phyloP scores from a whole-genome alignment of 1,139 yeast species.

The Geotrichum europaeum region DNA sequence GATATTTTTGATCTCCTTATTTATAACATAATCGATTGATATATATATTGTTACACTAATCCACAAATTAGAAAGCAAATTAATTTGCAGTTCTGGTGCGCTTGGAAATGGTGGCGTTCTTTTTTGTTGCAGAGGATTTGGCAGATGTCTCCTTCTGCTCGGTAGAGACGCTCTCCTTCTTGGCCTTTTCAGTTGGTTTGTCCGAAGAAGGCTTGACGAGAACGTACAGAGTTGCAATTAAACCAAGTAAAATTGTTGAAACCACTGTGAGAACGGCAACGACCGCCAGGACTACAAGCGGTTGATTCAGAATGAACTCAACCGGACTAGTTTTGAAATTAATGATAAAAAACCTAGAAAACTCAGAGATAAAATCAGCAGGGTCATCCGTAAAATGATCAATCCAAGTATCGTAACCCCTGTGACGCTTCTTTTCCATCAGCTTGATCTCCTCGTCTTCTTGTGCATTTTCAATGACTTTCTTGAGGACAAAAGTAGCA shows the following conservation, averaged over 20 bases:
- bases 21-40: no score
- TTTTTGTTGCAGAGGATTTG: constrained; percentile 20
- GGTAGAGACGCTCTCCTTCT: constrained; percentile 16
- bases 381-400: constrained; percentile 36
- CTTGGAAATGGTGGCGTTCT: constrained; percentile 24
- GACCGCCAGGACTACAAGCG: constrained; percentile 31
- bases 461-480: constrained; percentile 45
- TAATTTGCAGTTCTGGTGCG: constrained; percentile 19
- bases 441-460: constrained; percentile 35
- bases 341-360: constrained; percentile 30
- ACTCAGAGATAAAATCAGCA: constrained; percentile 30
- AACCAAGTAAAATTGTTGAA: constrained; percentile 27
- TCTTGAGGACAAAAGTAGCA: constrained; percentile 60
- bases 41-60: no score
- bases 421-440: constrained; percentile 26
- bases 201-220: constrained; percentile 14
- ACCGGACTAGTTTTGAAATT: constrained; percentile 32
- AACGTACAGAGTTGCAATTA: constrained; percentile 23
- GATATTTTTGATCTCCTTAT: no score
- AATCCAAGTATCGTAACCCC: constrained; percentile 20
- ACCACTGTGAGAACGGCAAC: constrained; percentile 23
- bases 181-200: constrained; percentile 9
- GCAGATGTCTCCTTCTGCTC: constrained; percentile 4
- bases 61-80: neutral
- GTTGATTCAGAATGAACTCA: constrained; percentile 33